These are phyloP conservation scores for Termitomyces sp. DNA, from an alignment of 768 basidiomycete genomes.

Conservation along the genomic window DNA sequence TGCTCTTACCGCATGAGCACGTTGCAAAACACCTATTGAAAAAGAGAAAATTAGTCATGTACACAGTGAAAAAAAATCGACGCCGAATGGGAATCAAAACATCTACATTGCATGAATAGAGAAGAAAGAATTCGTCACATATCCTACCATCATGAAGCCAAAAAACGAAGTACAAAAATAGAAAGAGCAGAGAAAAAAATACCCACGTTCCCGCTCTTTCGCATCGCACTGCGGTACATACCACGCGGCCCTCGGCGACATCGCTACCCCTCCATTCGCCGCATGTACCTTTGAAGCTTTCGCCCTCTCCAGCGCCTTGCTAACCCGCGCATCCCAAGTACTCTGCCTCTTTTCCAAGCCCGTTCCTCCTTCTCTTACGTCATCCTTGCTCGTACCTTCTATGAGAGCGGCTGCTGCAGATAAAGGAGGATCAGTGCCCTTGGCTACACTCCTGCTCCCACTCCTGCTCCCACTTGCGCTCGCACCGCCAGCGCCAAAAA, in stretches of 20 bases:
- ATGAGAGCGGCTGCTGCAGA: background rate
- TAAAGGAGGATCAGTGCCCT: background rate
- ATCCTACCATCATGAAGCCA: no score
- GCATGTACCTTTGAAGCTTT: background rate
- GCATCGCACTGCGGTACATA: constrained; percentile 4
- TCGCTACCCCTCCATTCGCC: background rate
- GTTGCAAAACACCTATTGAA: background rate
- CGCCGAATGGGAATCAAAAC: background rate
- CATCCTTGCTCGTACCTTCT: background rate
- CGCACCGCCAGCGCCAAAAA: no score
- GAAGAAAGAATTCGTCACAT: background rate
- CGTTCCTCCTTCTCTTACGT: background rate
- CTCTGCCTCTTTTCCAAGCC: background rate
- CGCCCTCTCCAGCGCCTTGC: constrained; percentile 12
- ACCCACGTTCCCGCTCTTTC: constrained; percentile 2
- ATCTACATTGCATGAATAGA: background rate
- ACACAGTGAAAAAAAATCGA: background rate
- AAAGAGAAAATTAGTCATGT: background rate
- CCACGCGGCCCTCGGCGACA: background rate
- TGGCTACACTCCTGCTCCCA: no score
- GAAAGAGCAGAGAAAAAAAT: background rate
- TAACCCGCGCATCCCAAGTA: constrained; percentile 14
- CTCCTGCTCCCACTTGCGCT: no score
- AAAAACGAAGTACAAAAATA: background rate
- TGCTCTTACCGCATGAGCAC: background rate